Evolutionary conservation across 805 yeast genomes (phyloP), one percentile per base, ranked within the genome.

Genomic region (Yamadazyma phyllophila): DNA sequence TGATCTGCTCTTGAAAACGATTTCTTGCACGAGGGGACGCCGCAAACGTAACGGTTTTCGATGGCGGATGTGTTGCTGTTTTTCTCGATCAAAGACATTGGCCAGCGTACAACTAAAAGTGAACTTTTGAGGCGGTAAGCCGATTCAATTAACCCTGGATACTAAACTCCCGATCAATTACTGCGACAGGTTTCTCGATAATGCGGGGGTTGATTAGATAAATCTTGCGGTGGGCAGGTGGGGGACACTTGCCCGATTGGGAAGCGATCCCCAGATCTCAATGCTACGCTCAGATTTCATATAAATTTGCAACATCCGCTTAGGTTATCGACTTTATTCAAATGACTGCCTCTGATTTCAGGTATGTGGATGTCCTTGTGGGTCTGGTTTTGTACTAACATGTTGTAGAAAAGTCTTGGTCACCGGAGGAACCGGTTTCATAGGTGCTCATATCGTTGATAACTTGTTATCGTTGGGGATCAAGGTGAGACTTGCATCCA

Each of bases 381-480:
- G 13, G 8, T n/a, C 7, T 29, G 3, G 13, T n/a, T 4, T 29
- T n/a, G 13, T 29, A 29, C 31, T 29, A 29, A 29, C 31, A 29
- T 29, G 11, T n/a, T 26, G 5, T 31, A 43, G 46, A 32, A 43
- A 46, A 39, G 55, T 55, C 12, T 45, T 55, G 15, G 53, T 56
- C 20, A 53, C 60, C 9, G 57, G 60, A 16, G 53, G 53, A 12
- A 53, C 52, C 38, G 57, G 58, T 5, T 56, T 53, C 31, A 46
- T 54, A 36, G 60, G 59, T n/a, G 51, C 50, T 15, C 52, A 52
- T 40, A 48, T 53, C 32, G 54, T 55, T 4, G 51, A 45, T 33
- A 36, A 48, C 16, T 39, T 55, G 12, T 43, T 55, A 16, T 43
- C 42, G 11, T 38, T 45, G 12, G 51, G 50, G 5, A 45, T 51